Evolutionary conservation across 73 alveolate species (phyloP), one percentile per base, ranked within the genome.

Genomic region (Blepharisma japonicum): DNA sequence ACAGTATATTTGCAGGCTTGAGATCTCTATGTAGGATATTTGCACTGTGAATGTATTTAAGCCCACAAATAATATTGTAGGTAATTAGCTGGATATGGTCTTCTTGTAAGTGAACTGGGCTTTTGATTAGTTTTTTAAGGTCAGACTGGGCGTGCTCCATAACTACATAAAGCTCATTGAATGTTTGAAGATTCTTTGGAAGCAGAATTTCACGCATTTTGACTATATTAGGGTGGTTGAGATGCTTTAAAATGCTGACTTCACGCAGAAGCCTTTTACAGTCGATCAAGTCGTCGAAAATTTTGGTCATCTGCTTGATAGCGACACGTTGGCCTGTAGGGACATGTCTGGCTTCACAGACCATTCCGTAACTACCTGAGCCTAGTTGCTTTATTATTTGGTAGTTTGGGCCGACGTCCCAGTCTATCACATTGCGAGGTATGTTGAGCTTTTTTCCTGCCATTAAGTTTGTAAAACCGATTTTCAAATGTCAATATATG

Each of bases 301-400:
- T 83, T 20, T 91, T 81, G 8, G 76, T 84, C 67, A 81, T 54
- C 21, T 77, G 67, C 81, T 83, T 91, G 55, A 84, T 84, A 18
- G 88, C 91, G 2, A 88, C 95, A 54, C 82, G 88, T 68, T 71
- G 85, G 23, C 96, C 96, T 4, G 98, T 84, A 55, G 92, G 78
- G 71, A 86, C 92, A 76, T 95, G 90, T 23, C 84, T 78, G 23
- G 98, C 99, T 72, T 93, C 94, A 66, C 85, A 92, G 3, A 95
- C 99, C 9, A 86, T 83, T 5, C 99, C 99, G 79, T 93, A 95
- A 49, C 95, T 86, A n/a, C 99, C 99, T 81, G 86, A 84, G 7
- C 99, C 99, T 77, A 95, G 82, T 50, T 70, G 80, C 79, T 92
- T 89, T 21, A 86, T 79, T 8, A 91, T 88, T 56, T 93, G 96